These are phyloP conservation scores for Takashimella koratensis DNA, from an alignment of 1,284 basidiomycete genomes.

Conservation along the genomic window DNA sequence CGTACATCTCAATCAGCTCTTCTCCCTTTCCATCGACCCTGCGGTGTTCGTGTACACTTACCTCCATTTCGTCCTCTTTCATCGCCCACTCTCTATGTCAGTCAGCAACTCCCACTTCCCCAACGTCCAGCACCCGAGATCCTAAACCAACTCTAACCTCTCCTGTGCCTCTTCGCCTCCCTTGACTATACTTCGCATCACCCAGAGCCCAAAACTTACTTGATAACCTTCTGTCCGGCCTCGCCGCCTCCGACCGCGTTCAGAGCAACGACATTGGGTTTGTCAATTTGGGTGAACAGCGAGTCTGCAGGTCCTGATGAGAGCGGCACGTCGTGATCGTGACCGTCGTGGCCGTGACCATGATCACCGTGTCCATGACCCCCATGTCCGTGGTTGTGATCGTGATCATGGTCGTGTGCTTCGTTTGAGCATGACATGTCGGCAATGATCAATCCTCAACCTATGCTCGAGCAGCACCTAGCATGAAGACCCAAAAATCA, in stretches of 20 bases:
- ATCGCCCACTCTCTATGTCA: slow-evolving; percentile 36
- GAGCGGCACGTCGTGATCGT: slow-evolving; percentile 45
- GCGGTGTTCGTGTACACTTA: slow-evolving; percentile 10
- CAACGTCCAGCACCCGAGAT: too few species aligned
- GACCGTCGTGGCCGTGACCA: slow-evolving; percentile 27
- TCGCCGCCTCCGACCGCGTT: slow-evolving; percentile 45
- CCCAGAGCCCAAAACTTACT: slow-evolving; percentile 27
- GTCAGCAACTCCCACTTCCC: too few species aligned
- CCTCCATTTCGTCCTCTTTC: slow-evolving; percentile 42
- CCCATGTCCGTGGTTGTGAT: slow-evolving; percentile 17
- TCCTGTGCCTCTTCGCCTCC: not conserved
- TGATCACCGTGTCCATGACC: slow-evolving; percentile 18
- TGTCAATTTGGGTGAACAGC: slow-evolving; percentile 41
- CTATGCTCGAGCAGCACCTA: too few species aligned
- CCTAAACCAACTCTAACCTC: not conserved
- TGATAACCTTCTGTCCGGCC: slow-evolving; percentile 44
- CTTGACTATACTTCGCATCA: too few species aligned
- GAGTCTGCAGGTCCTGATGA: slow-evolving; percentile 40
- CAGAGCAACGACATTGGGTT: slow-evolving; percentile 44
- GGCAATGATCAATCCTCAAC: too few species aligned
- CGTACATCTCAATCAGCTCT: not conserved
- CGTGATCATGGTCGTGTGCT: slow-evolving; percentile 28
- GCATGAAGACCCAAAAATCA: too few species aligned
- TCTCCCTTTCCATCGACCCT: not conserved
- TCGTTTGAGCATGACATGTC: slow-evolving; percentile 38